Base-by-base conservation (phyloP, 805 yeast genomes). In the Pichia cabralensis region DNA sequence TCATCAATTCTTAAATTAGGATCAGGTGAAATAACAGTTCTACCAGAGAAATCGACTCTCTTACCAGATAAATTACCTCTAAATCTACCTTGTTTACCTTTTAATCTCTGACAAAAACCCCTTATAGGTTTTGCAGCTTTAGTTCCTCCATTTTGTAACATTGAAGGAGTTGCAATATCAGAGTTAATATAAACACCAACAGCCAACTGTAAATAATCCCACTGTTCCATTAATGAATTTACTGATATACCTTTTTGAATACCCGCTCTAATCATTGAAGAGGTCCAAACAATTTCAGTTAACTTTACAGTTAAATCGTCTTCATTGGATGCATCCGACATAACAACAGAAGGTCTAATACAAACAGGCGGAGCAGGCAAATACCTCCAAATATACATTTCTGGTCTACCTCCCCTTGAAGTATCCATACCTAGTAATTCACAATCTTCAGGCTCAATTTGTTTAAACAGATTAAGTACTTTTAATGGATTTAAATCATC, bases 321-420 rank as follows among this genome's bases (percentile, higher is more conserved):
- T 62, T 92, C 99, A 59, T 92, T 92, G 14, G 94, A 80, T 6
- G 79, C 71, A 45, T 82, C 94, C 54, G 83, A 86, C 88, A 84
- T 85, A 64, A 77, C 67, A 21, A 92, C 97, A 5, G 97, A 88
- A 3, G 99, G 99, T 46, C 99, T 74, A 36, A 92, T 92, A 67
- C 98, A 92, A 14, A 94, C 96, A 0, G 99, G 99, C 1, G 99
- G 98, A 0, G 97, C 97, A 0, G 98, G 98, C 35, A 92, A 69
- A 54, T 88, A 92, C 52, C 95, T 74, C 99, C 98, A 92, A 26
- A 92, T 74, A 56, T 88, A 92, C 69, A 81, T 84, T 60, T 89
- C 97, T 5, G 97, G 98, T 45, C 96, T 70, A 30, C 96, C 96
- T 25, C 86, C 84, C 46, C 76, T 72, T 4, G 83, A 70, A 1